These are phyloP conservation scores for Paracoccidioides lutzii DNA, from an alignment of 2,329 filamentous ascomycete species.

Conservation along the genomic window DNA sequence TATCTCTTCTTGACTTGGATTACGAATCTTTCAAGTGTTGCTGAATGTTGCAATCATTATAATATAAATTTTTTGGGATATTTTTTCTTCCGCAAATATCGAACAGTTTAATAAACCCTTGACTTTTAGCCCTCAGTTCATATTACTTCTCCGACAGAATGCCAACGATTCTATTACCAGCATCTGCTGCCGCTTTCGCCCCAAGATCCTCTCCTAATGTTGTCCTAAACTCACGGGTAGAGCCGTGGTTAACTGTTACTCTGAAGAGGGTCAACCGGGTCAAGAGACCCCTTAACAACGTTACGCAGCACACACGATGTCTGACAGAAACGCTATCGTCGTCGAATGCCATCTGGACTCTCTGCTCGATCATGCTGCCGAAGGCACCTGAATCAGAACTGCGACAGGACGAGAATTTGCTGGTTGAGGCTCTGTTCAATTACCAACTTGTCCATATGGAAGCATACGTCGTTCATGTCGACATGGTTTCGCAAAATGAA, in stretches of 20 bases:
- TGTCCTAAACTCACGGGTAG: slow-evolving; percentile 79
- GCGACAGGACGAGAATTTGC: slow-evolving; percentile 64
- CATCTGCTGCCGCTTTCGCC: slow-evolving; percentile 91
- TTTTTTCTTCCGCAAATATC: slow-evolving; percentile 12
- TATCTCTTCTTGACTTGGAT: neutral
- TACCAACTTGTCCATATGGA: slow-evolving; percentile 88
- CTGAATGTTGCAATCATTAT: slow-evolving; percentile 27
- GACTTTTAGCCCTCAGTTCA: slow-evolving; percentile 16
- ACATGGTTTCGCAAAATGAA: slow-evolving; percentile 96
- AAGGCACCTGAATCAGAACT: slow-evolving; percentile 80
- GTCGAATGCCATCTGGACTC: slow-evolving; percentile 81
- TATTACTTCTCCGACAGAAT: slow-evolving; percentile 53
- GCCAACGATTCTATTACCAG: slow-evolving; percentile 86
- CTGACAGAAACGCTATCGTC: slow-evolving; percentile 89
- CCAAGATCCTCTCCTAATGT: slow-evolving; percentile 89
- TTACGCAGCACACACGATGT: slow-evolving; percentile 88
- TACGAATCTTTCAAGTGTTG: slow-evolving; percentile 16
- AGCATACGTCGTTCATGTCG: slow-evolving; percentile 96
- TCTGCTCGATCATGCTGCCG: slow-evolving; percentile 83
- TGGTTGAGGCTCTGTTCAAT: slow-evolving; percentile 81
- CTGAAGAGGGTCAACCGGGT: slow-evolving; percentile 93
- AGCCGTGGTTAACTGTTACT: slow-evolving; percentile 92
- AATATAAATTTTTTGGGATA: slow-evolving; percentile 13
- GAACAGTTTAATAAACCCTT: neutral
- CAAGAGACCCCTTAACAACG: slow-evolving; percentile 94